phyloP scores from a whole-genome alignment of 108 stramenopile species.

The Fragilaria crotonensis region DNA sequence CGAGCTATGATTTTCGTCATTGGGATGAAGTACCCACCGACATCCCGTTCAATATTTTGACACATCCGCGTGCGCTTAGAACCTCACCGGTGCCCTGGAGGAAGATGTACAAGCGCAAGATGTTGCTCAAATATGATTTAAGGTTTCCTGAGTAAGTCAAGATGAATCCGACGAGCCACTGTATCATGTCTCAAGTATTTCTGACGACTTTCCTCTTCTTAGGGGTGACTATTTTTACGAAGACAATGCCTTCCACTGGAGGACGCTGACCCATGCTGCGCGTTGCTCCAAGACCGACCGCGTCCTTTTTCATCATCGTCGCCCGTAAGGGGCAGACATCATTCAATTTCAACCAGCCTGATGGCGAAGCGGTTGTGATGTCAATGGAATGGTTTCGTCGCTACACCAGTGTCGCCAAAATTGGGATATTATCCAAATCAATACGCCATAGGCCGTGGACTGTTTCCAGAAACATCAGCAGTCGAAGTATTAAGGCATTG shows the following conservation, averaged over 20 bases:
- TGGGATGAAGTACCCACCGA: constrained; percentile 3
- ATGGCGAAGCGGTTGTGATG: neutral
- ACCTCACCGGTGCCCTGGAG: constrained; percentile 5
- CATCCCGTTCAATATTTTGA: constrained; percentile 3
- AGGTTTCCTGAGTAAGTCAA: constrained; percentile 1
- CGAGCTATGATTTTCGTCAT: neutral
- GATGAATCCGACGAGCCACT: neutral
- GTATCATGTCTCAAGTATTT: neutral
- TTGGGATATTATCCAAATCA: constrained; percentile 1
- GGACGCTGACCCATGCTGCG: constrained; percentile 1
- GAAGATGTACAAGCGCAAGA: neutral
- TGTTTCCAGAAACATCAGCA: neutral
- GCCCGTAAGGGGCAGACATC: constrained; percentile 7
- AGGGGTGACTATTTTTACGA: constrained; percentile 9
- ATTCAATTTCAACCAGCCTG: neutral
- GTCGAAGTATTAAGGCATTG: neutral
- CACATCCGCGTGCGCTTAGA: neutral
- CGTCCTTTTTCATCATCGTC: constrained; percentile 7
- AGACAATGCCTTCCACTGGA: constrained; percentile 6
- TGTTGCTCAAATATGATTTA: neutral
- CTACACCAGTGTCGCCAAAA: neutral
- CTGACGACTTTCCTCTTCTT: neutral
- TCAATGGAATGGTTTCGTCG: neutral
- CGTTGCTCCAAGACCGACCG: neutral
- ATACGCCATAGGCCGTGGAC: neutral